Conservation (phyloP, 208 protist genomes). For the Leishmania tarentolae region DNA sequence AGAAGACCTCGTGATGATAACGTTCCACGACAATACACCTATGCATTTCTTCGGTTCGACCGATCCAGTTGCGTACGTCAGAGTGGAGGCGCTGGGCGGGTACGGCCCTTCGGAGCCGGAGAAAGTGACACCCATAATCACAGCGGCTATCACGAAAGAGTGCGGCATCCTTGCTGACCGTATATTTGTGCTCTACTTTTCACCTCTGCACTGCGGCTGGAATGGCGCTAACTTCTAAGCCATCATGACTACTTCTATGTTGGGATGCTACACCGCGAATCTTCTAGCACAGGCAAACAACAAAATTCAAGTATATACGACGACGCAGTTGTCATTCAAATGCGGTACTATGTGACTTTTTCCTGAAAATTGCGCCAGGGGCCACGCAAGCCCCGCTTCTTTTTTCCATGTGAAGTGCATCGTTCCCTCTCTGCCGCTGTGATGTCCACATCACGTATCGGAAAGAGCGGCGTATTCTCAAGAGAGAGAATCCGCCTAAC, state of each 20-base stretch:
- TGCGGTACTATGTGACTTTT: not conserved
- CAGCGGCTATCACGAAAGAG: constrained; percentile 18
- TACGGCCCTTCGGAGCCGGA: constrained; percentile 10
- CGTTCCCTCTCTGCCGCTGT: not conserved
- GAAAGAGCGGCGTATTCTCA: not conserved
- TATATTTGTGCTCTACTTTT: constrained; percentile 37
- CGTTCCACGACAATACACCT: constrained; percentile 31
- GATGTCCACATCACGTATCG: not conserved
- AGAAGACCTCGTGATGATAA: constrained; percentile 37
- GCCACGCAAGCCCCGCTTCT: not conserved
- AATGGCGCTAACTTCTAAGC: constrained; percentile 35
- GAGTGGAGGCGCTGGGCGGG: constrained; percentile 26
- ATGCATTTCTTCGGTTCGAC: constrained; percentile 25
- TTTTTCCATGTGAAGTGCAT: not conserved
- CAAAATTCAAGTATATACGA: not conserved
- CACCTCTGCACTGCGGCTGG: constrained; percentile 29
- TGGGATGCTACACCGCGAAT: not conserved
- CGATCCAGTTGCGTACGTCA: constrained; percentile 27
- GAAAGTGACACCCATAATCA: constrained; percentile 29
- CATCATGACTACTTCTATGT: not conserved
- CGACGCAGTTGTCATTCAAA: constrained; percentile 1
- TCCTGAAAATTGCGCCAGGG: not conserved
- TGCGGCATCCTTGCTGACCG: constrained; percentile 29
- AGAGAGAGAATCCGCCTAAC: not conserved
- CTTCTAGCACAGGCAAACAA: not conserved